Evolutionary conservation across 768 basidiomycete species (phyloP).

Genomic region (Trametes punicea): DNA sequence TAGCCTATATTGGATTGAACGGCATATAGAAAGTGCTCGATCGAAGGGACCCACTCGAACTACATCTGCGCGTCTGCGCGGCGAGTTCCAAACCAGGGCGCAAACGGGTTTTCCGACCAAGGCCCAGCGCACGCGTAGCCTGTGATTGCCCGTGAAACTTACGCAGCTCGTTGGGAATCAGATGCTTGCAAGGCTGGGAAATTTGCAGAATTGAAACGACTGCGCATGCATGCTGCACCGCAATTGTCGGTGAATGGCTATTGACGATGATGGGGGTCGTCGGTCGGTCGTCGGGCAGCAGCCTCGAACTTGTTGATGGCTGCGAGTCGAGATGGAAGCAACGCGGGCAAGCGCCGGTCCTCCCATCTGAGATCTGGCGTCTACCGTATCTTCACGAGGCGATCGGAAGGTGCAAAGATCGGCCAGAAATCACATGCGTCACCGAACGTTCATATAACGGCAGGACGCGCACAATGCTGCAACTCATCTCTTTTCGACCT

Average conservation of each 20-base stretch:
- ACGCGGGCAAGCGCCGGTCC: not conserved
- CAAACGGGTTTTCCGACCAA: not conserved
- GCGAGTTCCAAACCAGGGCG: not conserved
- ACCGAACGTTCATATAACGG: conserved; percentile 6
- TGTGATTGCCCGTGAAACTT: not conserved
- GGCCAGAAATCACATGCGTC: conserved; percentile 18
- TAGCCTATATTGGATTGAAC: not conserved
- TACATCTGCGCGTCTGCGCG: not conserved
- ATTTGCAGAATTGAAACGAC: not conserved
- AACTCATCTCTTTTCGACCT: conserved; percentile 5
- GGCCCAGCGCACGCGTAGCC: not conserved
- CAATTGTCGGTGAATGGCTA: not conserved
- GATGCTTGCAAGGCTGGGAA: not conserved
- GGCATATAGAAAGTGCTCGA: conserved; percentile 1
- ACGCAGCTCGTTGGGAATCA: not conserved
- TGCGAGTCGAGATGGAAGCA: not conserved
- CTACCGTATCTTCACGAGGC: conserved; percentile 6
- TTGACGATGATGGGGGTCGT: not conserved
- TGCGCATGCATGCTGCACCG: not conserved
- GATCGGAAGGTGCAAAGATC: conserved; percentile 1
- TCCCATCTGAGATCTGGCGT: not conserved
- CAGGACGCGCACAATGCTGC: not conserved
- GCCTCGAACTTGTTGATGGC: too few species aligned
- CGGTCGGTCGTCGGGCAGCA: not conserved
- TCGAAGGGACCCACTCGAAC: not conserved